These are phyloP conservation scores for Diutina catenulata DNA, from an alignment of 1,139 yeast genomes.

Conservation along the genomic window DNA sequence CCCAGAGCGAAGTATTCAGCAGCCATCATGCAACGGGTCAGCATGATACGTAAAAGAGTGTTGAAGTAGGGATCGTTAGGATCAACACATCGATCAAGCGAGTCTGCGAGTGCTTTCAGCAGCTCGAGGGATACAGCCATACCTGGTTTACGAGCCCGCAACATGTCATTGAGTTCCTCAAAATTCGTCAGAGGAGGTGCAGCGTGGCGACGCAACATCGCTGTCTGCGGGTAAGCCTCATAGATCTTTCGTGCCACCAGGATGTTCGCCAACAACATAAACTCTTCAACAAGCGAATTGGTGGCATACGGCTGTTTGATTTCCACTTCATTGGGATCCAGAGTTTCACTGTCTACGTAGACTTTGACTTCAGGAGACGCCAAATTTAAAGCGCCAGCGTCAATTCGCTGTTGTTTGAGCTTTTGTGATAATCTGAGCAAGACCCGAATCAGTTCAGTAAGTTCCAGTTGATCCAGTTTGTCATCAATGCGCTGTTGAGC, in stretches of 20 bases:
- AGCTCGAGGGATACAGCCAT: conserved; percentile 71
- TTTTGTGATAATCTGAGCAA: conserved; percentile 68
- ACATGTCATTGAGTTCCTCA: conserved; percentile 79
- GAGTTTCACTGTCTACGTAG: conserved; percentile 92
- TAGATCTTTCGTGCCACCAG: conserved; percentile 89
- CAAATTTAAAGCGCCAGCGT: conserved; percentile 91
- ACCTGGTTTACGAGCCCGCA: conserved; percentile 68
- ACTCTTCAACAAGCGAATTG: conserved; percentile 93
- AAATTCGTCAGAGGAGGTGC: conserved; percentile 93
- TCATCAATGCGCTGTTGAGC: conserved; percentile 93
- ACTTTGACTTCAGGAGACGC: conserved; percentile 98
- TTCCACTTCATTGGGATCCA: conserved; percentile 95
- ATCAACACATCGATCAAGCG: conserved; percentile 80
- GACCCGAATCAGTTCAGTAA: conserved; percentile 83
- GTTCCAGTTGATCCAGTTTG: conserved; percentile 58
- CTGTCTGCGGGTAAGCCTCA: conserved; percentile 93
- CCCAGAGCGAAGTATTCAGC: conserved; percentile 97
- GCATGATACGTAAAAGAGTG: conserved; percentile 89
- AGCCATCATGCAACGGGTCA: conserved; percentile 98
- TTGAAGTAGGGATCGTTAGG: conserved; percentile 81
- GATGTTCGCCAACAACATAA: conserved; percentile 94
- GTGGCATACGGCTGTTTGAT: conserved; percentile 81
- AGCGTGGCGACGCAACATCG: conserved; percentile 95
- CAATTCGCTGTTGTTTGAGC: conserved; percentile 74
- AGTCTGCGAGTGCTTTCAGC: conserved; percentile 87